These are phyloP conservation scores for Didymosphaeria variabile DNA, from an alignment of 2,329 filamentous ascomycete genomes.

Conservation along the genomic window DNA sequence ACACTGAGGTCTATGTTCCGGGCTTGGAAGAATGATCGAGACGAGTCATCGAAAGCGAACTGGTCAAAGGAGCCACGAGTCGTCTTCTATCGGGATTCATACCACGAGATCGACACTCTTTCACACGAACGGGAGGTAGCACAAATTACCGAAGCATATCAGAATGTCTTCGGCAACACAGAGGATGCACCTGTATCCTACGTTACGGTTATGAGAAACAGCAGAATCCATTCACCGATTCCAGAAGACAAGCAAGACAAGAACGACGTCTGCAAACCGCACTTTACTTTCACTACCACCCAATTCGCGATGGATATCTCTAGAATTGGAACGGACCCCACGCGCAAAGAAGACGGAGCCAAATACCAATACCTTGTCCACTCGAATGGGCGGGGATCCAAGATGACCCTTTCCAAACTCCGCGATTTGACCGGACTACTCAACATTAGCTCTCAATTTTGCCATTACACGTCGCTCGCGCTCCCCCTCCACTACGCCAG, in stretches of 20 bases:
- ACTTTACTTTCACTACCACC: neutral
- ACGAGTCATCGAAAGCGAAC: neutral
- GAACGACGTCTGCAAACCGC: neutral
- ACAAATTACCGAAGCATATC: neutral
- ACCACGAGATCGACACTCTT: neutral
- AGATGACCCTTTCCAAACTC: neutral
- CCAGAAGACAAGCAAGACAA: neutral
- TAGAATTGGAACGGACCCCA: too few relatives aligned
- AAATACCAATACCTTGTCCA: conserved; percentile 3
- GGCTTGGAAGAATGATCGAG: neutral
- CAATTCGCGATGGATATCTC: neutral
- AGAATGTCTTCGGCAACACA: neutral
- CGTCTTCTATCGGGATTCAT: conserved; percentile 1
- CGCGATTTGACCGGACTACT: neutral
- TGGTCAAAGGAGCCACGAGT: neutral
- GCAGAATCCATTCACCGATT: neutral
- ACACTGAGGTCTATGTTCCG: neutral
- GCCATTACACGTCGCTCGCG: neutral
- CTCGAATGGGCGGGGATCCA: neutral
- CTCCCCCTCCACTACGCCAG: conserved; percentile 7
- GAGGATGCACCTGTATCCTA: neutral
- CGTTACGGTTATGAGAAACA: neutral
- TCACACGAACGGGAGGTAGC: neutral
- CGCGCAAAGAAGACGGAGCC: neutral
- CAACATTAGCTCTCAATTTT: conserved; percentile 4